Conservation (phyloP, 768 basidiomycete species). For the Sarcodon sp. region DNA sequence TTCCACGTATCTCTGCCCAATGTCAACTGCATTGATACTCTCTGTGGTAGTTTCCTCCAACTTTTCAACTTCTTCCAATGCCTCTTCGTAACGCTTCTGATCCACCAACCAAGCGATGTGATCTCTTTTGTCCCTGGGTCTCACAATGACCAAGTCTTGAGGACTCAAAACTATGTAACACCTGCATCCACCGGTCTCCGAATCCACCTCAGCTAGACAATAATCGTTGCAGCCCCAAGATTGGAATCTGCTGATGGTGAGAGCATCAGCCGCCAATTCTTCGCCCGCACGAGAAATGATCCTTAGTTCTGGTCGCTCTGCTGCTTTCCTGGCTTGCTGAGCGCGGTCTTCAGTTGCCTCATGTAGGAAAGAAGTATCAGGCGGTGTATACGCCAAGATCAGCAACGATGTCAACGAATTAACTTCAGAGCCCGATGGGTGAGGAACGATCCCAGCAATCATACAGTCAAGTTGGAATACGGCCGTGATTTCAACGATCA, state of each 20-base stretch:
- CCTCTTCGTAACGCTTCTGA: constrained; percentile 77
- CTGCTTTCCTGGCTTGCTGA: constrained; percentile 69
- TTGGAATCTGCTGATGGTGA: constrained; percentile 68
- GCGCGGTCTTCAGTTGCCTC: constrained; percentile 61
- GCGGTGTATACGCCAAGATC: constrained; percentile 75
- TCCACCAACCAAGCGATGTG: constrained; percentile 92
- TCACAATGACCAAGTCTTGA: constrained; percentile 76
- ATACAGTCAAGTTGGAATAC: constrained; percentile 92
- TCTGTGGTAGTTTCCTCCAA: constrained; percentile 16
- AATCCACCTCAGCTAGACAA: constrained; percentile 41
- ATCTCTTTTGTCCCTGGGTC: constrained; percentile 77
- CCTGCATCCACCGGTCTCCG: constrained; percentile 18
- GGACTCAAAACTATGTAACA: constrained; percentile 83
- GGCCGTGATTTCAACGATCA: constrained; percentile 79
- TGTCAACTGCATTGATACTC: constrained; percentile 42
- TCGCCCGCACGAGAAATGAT: constrained; percentile 85
- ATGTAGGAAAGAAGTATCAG: constrained; percentile 55
- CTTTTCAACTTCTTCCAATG: constrained; percentile 65
- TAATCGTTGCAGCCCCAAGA: constrained; percentile 92
- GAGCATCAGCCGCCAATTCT: constrained; percentile 75
- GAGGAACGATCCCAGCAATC: constrained; percentile 83
- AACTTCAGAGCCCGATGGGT: constrained; percentile 26
- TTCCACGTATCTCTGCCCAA: constrained; percentile 80
- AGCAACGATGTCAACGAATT: constrained; percentile 58
- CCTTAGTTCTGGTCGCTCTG: constrained; percentile 88